Percentiles rank a stretch among this genome's conserved stretches.
Evolutionary conservation across 2,329 filamentous ascomycete species (phyloP).

Genomic region (Paradendryphiella salina): DNA sequence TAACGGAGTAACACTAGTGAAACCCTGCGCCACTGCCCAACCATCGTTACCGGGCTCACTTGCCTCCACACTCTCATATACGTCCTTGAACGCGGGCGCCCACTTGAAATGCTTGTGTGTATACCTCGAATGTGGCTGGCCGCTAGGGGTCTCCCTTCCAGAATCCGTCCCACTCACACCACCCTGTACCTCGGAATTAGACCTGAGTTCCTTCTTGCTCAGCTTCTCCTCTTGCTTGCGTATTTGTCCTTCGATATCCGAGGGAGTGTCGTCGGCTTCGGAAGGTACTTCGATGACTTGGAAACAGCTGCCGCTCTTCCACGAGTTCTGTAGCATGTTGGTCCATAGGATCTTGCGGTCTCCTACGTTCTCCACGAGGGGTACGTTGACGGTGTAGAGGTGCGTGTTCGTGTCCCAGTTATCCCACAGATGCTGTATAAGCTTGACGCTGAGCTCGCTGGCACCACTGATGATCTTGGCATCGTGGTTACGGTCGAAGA

Average conservation of each 20-base stretch:
- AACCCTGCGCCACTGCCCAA: constrained; percentile 85
- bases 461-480: constrained; percentile 77
- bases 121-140: constrained; percentile 54
- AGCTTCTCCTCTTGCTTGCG: constrained; percentile 63
- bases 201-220: constrained; percentile 47
- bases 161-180: constrained; percentile 28
- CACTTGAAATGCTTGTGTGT: constrained; percentile 92
- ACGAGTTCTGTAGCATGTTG: constrained; percentile 86
- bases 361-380: constrained; percentile 76
- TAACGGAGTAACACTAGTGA: constrained; percentile 87
- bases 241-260: constrained; percentile 73
- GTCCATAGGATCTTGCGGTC: constrained; percentile 77
- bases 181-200: constrained; percentile 23
- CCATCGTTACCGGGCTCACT: constrained; percentile 83
- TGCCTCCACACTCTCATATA: constrained; percentile 83
- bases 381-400: constrained; percentile 90
- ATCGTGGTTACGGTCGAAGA: constrained; percentile 83
- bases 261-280: constrained; percentile 61
- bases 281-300: constrained; percentile 71
- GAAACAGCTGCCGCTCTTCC: constrained; percentile 84
- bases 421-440: constrained; percentile 76
- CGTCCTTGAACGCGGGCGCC: constrained; percentile 84
- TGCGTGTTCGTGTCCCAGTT: constrained; percentile 75
- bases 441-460: constrained; percentile 69
- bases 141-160: constrained; percentile 37